Base-by-base conservation (phyloP, 2,329 filamentous ascomycete genomes). In the Aphanoascus verrucosus region DNA sequence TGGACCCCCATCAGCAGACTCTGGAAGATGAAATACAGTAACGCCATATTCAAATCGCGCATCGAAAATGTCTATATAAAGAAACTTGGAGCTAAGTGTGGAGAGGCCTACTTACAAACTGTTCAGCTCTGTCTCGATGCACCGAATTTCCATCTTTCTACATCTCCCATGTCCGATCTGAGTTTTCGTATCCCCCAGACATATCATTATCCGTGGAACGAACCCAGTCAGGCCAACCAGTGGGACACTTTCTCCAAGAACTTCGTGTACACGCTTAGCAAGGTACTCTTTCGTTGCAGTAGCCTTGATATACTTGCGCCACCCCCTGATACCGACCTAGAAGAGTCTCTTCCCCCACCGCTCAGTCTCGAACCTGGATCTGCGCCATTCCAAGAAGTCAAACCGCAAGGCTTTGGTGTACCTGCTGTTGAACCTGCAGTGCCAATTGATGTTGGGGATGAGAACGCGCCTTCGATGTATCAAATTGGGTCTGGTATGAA, bases 11-110 rank as follows among this genome's bases (percentile, higher is more conserved):
- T 84, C 23, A 76, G 76, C 52, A 77, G 79, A 54, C 64, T 84
- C 17, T 84, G 79, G 77, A 84, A 84, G 61, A 70, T 76, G 56
- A 83, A 83, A 62, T 84, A 84, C 63, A 77, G 76, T 20, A 73
- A 79, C 17, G 68, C 72, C 15, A 79, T 81, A 66, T 84, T 84
- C 69, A 82, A 82, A 63, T 72, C 78, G 48, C 72, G 80, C 37
- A 72, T 84, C n/a, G 79, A 83, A 63, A 78, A 78, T 59, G 74
- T 82, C 1, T 84, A 81, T 61, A 75, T 81, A 42, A 76, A 79
- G 34, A 81, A 80, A 57, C 67, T 84, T 32, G 78, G 76, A 1
- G 75, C 77, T 0, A 83, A 81, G 63, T 83, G 80, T 62, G 81
- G 81, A n/a, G 79, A 73, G 37, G 74, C 77, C 2, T 84, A 82